phyloP scores from a whole-genome alignment of 2,329 filamentous ascomycete genomes.

The Claviceps sp. region DNA sequence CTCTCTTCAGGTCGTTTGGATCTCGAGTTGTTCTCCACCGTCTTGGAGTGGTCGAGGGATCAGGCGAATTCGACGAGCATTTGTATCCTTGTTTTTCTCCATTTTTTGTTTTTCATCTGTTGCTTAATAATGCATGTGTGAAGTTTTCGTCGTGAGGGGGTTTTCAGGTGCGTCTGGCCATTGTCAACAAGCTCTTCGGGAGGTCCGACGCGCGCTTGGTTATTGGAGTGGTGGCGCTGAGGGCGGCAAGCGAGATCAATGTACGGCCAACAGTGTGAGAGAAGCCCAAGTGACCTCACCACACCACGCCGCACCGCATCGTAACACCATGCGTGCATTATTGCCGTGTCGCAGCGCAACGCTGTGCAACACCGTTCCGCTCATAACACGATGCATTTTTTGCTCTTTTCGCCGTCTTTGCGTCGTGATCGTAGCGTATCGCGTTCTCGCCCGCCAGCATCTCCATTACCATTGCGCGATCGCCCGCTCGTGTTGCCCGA shows the following conservation, averaged over 20 bases:
- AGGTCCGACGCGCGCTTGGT: no score
- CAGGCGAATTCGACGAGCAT: neutral
- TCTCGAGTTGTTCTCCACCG: neutral
- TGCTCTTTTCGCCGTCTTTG: constrained; percentile 23
- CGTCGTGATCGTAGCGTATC: constrained; percentile 18
- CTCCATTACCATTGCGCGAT: constrained; percentile 25
- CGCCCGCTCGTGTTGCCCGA: constrained; percentile 21
- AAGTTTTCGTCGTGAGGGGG: no score
- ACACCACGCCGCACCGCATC: neutral
- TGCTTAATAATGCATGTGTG: no score
- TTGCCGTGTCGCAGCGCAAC: neutral
- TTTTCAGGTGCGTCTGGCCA: no score
- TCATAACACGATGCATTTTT: constrained; percentile 29
- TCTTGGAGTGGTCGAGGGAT: neutral
- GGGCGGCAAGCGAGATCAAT: no score
- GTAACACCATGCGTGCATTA: neutral
- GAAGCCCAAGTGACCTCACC: neutral
- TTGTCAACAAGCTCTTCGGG: no score
- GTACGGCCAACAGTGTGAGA: neutral
- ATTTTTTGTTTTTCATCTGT: neutral
- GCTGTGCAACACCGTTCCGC: constrained; percentile 1
- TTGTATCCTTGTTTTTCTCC: neutral
- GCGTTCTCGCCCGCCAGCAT: constrained; percentile 19
- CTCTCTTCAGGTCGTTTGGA: neutral
- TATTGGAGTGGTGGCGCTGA: no score